phyloP scores from a whole-genome alignment of 106 monocot genomes.

The Gastrodia elata region DNA sequence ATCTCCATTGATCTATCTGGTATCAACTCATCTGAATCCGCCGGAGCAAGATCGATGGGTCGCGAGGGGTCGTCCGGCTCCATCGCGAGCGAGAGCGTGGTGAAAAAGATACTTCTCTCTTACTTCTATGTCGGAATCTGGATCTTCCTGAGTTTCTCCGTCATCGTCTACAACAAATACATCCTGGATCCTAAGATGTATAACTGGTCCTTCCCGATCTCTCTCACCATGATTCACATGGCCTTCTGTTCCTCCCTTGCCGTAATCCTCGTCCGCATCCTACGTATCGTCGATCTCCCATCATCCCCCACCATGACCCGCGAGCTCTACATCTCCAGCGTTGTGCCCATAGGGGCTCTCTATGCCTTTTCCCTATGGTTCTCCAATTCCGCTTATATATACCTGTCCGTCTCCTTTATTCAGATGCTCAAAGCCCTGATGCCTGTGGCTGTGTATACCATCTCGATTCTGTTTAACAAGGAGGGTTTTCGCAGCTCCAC shows the following conservation, averaged over 20 bases:
- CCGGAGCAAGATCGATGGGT: constrained; percentile 4
- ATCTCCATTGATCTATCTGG: not conserved
- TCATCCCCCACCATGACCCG: constrained; percentile 23
- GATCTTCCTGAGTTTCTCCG: constrained; percentile 38
- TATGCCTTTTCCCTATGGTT: constrained; percentile 13
- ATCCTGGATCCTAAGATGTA: constrained; percentile 46
- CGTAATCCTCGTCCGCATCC: constrained; percentile 24
- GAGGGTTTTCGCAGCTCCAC: constrained; percentile 13
- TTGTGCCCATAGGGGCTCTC: constrained; percentile 11
- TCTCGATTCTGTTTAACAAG: constrained; percentile 14
- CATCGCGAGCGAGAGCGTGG: constrained; percentile 12
- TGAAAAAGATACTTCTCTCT: constrained; percentile 32
- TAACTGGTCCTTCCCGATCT: constrained; percentile 46
- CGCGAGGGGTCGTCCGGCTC: constrained; percentile 4
- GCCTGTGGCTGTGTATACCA: constrained; percentile 19
- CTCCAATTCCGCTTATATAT: constrained; percentile 12
- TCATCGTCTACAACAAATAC: constrained; percentile 52
- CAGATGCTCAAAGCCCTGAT: constrained; percentile 19
- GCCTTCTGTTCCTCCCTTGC: constrained; percentile 39
- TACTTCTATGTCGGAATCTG: constrained; percentile 31
- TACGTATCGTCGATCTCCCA: constrained; percentile 26
- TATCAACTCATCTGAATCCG: not conserved
- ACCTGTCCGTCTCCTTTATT: constrained; percentile 15
- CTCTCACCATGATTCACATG: constrained; percentile 50
- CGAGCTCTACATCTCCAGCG: constrained; percentile 7